Base-by-base conservation (phyloP, 176 grass and related monocot genomes). In the Oryza coarctata region DNA sequence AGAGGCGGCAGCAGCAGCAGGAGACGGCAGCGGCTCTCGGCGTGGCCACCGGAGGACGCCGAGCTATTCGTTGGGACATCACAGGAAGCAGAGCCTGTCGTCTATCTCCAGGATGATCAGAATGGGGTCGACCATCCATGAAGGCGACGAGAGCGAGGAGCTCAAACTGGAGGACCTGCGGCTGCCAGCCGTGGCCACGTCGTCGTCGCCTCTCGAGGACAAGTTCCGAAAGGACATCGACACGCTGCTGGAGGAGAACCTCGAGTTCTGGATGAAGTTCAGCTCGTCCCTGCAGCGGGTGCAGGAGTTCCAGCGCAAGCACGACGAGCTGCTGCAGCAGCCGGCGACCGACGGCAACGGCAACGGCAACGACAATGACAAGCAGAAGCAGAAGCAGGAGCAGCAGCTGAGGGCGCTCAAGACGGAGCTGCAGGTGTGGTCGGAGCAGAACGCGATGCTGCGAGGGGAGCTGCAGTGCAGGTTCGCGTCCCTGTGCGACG, bases 261-360 rank as follows among this genome's bases (percentile, higher is more conserved):
- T 98, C 6, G 86, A 95, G 74, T 93, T 95, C 70, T 98, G 95
- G 95, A 86, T 98, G 79, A 89, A 88, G 68, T 98, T 98, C 67
- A 94, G 95, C 79, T 86, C 90, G 13, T 93, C 92, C 14, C 66
- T 94, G 71, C 88, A 94, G 57, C 90, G 76, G 33, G 90, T 95
- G 20, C 95, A 95, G 49, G 81, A 93, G 76, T 93, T 98, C 50
- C 88, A 91, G 66, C 60, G 61, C 80, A 87, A 60, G 67, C 78
- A 89, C n/a, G 68, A 91, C 13, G 29, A 70, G 26, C 28, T 93
- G 65, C 80, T 84, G 83, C 23, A 39, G 3, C 88, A 90, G 82
- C 61, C 15, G 49, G 49, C 22, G 20, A 60, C 38, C 38, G 38
- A 39, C 38, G 38, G 55, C 55, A 13, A 58, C 1, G 18, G 50